Evolutionary conservation across 163 green algal genomes (phyloP).

Genomic region (Coccomyxa subellipsoidea): DNA sequence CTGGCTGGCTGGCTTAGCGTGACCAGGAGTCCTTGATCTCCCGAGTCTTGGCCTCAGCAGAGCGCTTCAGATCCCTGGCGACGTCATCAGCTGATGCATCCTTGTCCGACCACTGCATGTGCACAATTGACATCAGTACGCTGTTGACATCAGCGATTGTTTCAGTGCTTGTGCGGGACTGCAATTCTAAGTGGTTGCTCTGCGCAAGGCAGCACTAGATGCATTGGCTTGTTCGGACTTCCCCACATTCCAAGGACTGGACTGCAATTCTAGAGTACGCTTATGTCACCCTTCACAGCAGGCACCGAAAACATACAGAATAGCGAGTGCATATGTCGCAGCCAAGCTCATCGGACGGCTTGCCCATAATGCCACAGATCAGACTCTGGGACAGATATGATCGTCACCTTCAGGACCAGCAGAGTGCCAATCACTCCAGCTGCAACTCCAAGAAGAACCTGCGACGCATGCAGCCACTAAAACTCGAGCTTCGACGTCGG

Average conservation of each 20-base stretch:
- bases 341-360: background rate
- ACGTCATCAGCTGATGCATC: background rate
- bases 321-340: background rate
- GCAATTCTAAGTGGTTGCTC: background rate
- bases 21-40: conserved; percentile 10
- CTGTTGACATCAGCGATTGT: background rate
- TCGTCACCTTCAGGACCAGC: background rate
- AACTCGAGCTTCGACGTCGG: background rate
- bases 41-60: background rate
- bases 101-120: background rate
- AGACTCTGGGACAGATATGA: background rate
- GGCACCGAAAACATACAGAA: background rate
- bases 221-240: background rate
- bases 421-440: background rate
- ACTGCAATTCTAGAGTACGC: background rate
- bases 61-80: background rate
- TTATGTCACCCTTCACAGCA: background rate
- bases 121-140: background rate
- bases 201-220: background rate
- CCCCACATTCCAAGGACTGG: background rate
- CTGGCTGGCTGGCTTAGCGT: background rate
- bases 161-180: background rate
- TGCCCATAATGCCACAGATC: background rate
- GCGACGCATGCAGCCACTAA: background rate
- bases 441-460: conserved; percentile 5